Conservation (phyloP, 352 stramenopile genomes). For the Aphanomyces cochlioides region DNA sequence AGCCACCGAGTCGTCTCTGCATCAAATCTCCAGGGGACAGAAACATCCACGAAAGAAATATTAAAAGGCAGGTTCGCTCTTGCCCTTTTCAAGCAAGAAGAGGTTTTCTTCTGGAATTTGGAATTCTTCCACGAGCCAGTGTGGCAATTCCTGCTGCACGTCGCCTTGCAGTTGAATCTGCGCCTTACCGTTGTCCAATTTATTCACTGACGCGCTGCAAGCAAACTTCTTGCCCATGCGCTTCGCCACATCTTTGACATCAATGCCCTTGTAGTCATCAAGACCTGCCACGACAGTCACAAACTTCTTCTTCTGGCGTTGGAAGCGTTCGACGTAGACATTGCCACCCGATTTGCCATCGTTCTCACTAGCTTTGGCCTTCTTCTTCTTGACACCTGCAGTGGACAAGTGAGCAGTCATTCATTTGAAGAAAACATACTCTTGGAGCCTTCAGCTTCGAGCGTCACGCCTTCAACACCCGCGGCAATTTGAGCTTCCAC, state of each 20-base stretch:
- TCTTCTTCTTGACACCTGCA: conserved; percentile 65
- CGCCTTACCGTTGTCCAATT: conserved; percentile 67
- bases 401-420: not conserved
- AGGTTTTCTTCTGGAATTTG: conserved; percentile 71
- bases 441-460: conserved; percentile 65
- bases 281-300: conserved; percentile 79
- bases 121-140: conserved; percentile 75
- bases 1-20: too few relatives aligned
- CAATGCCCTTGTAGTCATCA: conserved; percentile 61
- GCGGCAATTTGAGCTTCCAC: conserved; percentile 74
- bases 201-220: conserved; percentile 74
- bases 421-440: conserved; percentile 29
- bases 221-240: conserved; percentile 78
- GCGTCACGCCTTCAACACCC: conserved; percentile 68
- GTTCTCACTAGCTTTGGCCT: conserved; percentile 48
- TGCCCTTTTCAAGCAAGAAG: conserved; percentile 59
- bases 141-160: conserved; percentile 64
- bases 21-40: too few relatives aligned
- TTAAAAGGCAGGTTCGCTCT: conserved; percentile 34
- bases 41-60: not conserved
- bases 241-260: conserved; percentile 82
- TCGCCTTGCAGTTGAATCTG: conserved; percentile 83
- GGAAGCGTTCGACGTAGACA: conserved; percentile 59
- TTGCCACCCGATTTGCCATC: conserved; percentile 68
- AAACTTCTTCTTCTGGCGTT: conserved; percentile 49